These are phyloP conservation scores for Neoboletus magnificus DNA, from an alignment of 768 basidiomycete species.

Conservation along the genomic window DNA sequence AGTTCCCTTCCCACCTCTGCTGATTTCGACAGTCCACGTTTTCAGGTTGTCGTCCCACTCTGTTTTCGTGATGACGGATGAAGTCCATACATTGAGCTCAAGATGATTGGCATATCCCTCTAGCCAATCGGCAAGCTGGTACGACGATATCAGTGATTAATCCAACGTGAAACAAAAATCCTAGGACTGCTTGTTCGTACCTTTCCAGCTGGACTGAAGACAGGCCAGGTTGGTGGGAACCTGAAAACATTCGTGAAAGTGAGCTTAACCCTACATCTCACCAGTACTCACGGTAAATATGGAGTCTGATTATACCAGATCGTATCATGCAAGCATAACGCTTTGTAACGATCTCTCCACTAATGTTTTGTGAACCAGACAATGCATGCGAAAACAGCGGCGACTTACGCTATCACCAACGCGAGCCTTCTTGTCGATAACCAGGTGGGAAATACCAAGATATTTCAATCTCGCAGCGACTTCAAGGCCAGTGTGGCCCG, in stretches of 20 bases:
- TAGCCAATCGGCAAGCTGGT: constrained; percentile 62
- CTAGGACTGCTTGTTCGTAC: constrained; percentile 16
- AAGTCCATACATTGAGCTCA: constrained; percentile 64
- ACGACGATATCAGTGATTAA: background rate
- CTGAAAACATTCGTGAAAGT: constrained; percentile 23
- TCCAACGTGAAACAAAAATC: background rate
- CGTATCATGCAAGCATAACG: constrained; percentile 52
- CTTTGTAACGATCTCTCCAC: constrained; percentile 59
- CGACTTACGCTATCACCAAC: constrained; percentile 45
- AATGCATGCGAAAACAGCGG: too few species aligned
- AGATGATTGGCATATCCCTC: constrained; percentile 57
- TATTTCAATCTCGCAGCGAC: constrained; percentile 63
- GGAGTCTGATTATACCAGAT: constrained; percentile 57
- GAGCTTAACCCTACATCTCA: background rate
- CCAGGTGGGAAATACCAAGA: constrained; percentile 50
- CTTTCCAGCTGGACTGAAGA: constrained; percentile 50
- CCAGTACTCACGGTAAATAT: constrained; percentile 43
- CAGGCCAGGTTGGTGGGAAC: constrained; percentile 59
- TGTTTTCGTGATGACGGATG: constrained; percentile 40
- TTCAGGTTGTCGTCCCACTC: constrained; percentile 36
- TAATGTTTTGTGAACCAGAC: constrained; percentile 7
- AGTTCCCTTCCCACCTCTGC: constrained; percentile 29
- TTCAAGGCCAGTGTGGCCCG: constrained; percentile 64
- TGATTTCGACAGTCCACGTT: constrained; percentile 46
- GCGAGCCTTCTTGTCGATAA: constrained; percentile 53